Conservation (phyloP, 1,284 basidiomycete genomes). For the Ceratobasidium sp. region DNA sequence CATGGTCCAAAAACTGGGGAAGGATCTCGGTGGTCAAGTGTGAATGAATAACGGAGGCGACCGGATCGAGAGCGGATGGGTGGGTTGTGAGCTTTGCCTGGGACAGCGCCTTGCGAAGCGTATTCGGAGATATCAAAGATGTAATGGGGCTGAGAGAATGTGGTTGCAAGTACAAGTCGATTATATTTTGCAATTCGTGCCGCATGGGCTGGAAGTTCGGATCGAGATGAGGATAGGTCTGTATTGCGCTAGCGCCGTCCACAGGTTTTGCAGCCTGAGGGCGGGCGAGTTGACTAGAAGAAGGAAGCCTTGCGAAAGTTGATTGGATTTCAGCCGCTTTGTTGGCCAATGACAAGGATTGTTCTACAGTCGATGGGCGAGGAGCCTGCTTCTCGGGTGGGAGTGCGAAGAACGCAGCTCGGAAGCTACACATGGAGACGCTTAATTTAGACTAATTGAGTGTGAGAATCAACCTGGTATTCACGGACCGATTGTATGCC, state of each 20-base stretch:
- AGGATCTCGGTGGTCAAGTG: constrained; percentile 44
- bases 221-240: constrained; percentile 34
- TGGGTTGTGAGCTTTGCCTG: constrained; percentile 49
- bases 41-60: constrained; percentile 43
- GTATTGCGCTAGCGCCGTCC: background rate
- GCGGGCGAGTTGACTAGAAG: constrained; percentile 9
- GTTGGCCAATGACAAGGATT: constrained; percentile 33
- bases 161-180: constrained; percentile 44
- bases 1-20: constrained; percentile 46
- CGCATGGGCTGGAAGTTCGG: constrained; percentile 46
- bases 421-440: constrained; percentile 27
- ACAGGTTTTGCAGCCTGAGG: constrained; percentile 21
- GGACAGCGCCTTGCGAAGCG: constrained; percentile 44
- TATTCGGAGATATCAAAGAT: constrained; percentile 43
- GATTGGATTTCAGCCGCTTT: constrained; percentile 40
- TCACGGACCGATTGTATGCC: constrained; percentile 45
- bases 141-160: constrained; percentile 42
- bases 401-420: constrained; percentile 45
- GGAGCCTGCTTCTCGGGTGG: constrained; percentile 45
- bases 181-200: constrained; percentile 45
- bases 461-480: background rate
- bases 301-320: background rate
- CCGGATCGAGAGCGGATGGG: constrained; percentile 46
- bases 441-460: background rate
- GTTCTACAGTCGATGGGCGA: constrained; percentile 39